Conservation (phyloP, 2,329 filamentous ascomycete genomes). For the Pyricularia sp. region DNA sequence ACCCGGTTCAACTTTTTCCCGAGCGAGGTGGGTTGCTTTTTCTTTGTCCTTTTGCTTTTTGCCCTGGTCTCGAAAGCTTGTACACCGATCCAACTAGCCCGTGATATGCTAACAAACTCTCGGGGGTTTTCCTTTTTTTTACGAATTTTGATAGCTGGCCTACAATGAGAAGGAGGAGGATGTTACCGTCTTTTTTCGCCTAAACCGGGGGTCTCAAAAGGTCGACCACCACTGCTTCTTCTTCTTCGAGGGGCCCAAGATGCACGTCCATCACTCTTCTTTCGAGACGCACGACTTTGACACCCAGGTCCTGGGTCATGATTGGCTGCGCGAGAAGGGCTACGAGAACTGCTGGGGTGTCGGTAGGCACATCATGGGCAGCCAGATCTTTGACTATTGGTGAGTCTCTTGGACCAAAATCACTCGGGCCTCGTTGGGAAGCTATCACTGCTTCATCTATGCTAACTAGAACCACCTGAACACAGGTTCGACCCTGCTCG, state of each 20-base stretch:
- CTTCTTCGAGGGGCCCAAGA: slow-evolving; percentile 33
- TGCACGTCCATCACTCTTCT: slow-evolving; percentile 56
- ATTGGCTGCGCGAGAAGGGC: slow-evolving; percentile 54
- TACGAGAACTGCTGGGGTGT: slow-evolving; percentile 63
- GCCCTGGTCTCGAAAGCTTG: neutral
- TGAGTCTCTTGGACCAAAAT: slow-evolving; percentile 27
- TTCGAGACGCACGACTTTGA: slow-evolving; percentile 68
- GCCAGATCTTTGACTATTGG: slow-evolving; percentile 68
- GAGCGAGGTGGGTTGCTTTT: slow-evolving; percentile 28
- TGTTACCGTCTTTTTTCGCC: slow-evolving; percentile 34
- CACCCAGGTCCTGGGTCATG: slow-evolving; percentile 59
- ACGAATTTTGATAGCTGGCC: slow-evolving; percentile 21
- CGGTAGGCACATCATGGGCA: slow-evolving; percentile 59
- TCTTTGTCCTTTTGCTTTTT: neutral
- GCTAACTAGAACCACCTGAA: neutral
- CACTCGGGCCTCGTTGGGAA: neutral
- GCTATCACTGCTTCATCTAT: neutral
- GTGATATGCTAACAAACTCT: neutral
- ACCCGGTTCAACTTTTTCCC: slow-evolving; percentile 40
- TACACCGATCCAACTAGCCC: neutral
- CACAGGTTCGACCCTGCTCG: slow-evolving; percentile 48
- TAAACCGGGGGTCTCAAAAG: slow-evolving; percentile 30
- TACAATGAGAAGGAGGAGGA: slow-evolving; percentile 26
- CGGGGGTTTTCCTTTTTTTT: neutral
- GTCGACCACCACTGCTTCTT: slow-evolving; percentile 45